phyloP scores from a whole-genome alignment of 2,329 filamentous ascomycete genomes.

The Botryosphaeria dothidea region DNA sequence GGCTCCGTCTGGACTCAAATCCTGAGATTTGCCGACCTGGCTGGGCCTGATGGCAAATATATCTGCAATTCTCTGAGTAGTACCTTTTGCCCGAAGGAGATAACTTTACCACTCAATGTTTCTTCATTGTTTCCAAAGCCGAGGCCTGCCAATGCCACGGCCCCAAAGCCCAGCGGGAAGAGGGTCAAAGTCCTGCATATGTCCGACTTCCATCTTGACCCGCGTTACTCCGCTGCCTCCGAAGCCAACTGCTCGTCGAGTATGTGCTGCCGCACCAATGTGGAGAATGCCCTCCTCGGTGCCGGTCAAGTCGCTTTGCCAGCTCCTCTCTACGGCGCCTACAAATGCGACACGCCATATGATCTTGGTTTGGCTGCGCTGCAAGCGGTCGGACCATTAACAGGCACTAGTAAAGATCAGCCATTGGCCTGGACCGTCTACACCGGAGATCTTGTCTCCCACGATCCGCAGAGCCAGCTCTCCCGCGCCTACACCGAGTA shows the following conservation, averaged over 20 bases:
- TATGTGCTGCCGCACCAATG: slow-evolving; percentile 54
- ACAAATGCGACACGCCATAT: slow-evolving; percentile 60
- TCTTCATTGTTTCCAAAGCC: slow-evolving; percentile 52
- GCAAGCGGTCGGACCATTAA: slow-evolving; percentile 57
- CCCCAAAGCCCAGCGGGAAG: slow-evolving; percentile 53
- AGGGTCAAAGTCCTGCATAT: slow-evolving; percentile 58
- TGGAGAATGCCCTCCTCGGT: slow-evolving; percentile 37
- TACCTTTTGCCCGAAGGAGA: slow-evolving; percentile 51
- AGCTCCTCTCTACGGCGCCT: slow-evolving; percentile 57
- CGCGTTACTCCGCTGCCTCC: slow-evolving; percentile 53
- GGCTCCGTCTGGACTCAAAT: slow-evolving; percentile 61
- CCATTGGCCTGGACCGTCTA: slow-evolving; percentile 58
- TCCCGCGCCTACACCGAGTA: slow-evolving; percentile 57
- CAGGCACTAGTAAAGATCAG: slow-evolving; percentile 48
- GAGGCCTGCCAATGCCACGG: slow-evolving; percentile 48
- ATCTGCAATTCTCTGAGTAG: slow-evolving; percentile 56
- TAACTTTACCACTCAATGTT: slow-evolving; percentile 47
- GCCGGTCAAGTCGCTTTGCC: slow-evolving; percentile 42
- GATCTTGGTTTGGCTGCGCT: slow-evolving; percentile 58
- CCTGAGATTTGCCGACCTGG: slow-evolving; percentile 51
- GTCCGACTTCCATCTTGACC: slow-evolving; percentile 58
- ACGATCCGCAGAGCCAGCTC: slow-evolving; percentile 54
- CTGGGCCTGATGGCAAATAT: slow-evolving; percentile 58
- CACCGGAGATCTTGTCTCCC: slow-evolving; percentile 59
- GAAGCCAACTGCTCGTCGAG: slow-evolving; percentile 56